Base-by-base conservation (phyloP, 2,329 filamentous ascomycete species). In the Aaosphaeria arxii region DNA sequence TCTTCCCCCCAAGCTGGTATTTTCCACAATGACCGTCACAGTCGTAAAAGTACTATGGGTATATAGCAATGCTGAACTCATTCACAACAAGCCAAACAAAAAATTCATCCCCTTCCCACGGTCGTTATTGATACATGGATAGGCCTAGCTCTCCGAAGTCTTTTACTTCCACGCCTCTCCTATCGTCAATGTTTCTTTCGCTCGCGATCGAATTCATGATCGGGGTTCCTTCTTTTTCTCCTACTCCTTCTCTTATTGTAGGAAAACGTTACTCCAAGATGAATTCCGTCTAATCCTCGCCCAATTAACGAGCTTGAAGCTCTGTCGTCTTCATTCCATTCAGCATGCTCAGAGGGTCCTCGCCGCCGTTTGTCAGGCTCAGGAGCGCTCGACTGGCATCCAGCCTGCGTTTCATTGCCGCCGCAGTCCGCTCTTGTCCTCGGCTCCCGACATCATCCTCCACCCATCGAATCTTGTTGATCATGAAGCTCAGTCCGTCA, bases 401-500 rank as follows among this genome's bases (percentile, higher is more conserved):
- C 11, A 71, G 57, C 40, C 69, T 57, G 17, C 61, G 60, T 52
- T 67, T 71, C 53, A 68, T 54, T 5, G 69, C 69, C 9, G 64
- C 64, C 33, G 67, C 67, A 32, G 61, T 69, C 31, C 69, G 54
- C 47, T 70, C 69, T 43, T 71, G 67, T 24, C 69, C 69, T 29
- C 67, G 64, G 42, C 61, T 67, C 31, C 67, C 66, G 24, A 63
- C 78, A 0, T 82, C 86, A 9, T 94, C 91, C 53, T 89, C 86
- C 0, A 96, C 88, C 85, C 91, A 97, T 45, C 90, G 84, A 7
- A 96, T 81, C 45, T 84, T 83, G 52, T 85, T 78, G 42, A 99
- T 82, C 79, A 88, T 90, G 71, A 89, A 97, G 66, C 91, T 96
- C 68, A 96, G 82, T 3, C 91, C 91, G 58, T 95, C 91, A 63